Evolutionary conservation across 1,139 yeast genomes (phyloP).

Genomic region (Saccharomyces hybrid): DNA sequence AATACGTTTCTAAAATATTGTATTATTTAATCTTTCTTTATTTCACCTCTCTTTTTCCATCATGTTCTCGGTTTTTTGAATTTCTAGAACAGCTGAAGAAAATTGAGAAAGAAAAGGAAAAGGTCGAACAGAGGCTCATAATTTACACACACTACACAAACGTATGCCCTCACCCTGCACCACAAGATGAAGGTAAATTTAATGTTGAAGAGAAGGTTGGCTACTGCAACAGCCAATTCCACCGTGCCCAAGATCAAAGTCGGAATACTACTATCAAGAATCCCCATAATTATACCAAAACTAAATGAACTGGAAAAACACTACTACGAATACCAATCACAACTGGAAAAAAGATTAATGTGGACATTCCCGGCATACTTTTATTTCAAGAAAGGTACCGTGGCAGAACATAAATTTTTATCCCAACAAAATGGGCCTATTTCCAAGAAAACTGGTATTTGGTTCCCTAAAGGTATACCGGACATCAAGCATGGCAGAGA

Average conservation of each 20-base stretch:
- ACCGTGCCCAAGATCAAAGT: slow-evolving; percentile 28
- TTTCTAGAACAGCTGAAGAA: too few relatives aligned
- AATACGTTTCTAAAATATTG: too few relatives aligned
- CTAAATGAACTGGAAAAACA: slow-evolving; percentile 62
- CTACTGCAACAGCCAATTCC: slow-evolving; percentile 14
- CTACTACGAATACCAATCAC: slow-evolving; percentile 77
- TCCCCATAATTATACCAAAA: slow-evolving; percentile 78
- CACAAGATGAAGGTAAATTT: neutral
- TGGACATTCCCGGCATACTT: slow-evolving; percentile 96
- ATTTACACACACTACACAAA: neutral
- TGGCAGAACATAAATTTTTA: slow-evolving; percentile 74
- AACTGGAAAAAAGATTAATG: slow-evolving; percentile 82
- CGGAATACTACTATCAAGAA: slow-evolving; percentile 64
- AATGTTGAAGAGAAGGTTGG: slow-evolving; percentile 13
- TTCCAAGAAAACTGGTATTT: slow-evolving; percentile 62
- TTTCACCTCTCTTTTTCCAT: too few relatives aligned
- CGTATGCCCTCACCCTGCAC: neutral
- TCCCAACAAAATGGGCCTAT: slow-evolving; percentile 73
- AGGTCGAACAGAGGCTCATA: too few relatives aligned
- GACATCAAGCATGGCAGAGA: slow-evolving; percentile 85
- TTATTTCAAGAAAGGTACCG: slow-evolving; percentile 83
- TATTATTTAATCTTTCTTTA: too few relatives aligned
- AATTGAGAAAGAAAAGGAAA: neutral
- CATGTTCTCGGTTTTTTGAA: too few relatives aligned
- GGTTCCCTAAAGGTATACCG: slow-evolving; percentile 77